phyloP scores from a whole-genome alignment of 2,329 filamentous ascomycete species.

The Neofusicoccum cordaticola region DNA sequence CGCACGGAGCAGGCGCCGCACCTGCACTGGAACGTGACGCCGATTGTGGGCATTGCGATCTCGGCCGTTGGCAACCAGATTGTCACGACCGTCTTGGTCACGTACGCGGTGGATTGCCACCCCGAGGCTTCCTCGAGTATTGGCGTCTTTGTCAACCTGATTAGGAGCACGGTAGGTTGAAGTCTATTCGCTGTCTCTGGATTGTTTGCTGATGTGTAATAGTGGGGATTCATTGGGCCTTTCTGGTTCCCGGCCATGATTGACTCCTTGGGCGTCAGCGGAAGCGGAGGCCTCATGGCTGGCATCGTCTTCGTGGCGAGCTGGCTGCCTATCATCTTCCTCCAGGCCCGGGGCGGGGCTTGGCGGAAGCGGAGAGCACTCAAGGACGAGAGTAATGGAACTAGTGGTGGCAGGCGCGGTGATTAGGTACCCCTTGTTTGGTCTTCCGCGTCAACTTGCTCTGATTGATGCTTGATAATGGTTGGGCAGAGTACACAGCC shows the following conservation, averaged over 20 bases:
- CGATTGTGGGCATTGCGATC: slow-evolving; percentile 53
- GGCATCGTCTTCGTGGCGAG: slow-evolving; percentile 27
- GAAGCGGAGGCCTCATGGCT: slow-evolving; percentile 37
- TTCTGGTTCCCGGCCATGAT: slow-evolving; percentile 45
- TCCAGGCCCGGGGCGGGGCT: slow-evolving; percentile 20
- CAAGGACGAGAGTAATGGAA: not conserved
- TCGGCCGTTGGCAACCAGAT: slow-evolving; percentile 58
- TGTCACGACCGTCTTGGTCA: slow-evolving; percentile 59
- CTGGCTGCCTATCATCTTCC: slow-evolving; percentile 25
- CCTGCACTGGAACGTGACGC: slow-evolving; percentile 55
- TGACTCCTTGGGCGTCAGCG: slow-evolving; percentile 30
- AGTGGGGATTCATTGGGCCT: slow-evolving; percentile 42
- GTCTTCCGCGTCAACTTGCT: not conserved
- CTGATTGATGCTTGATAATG: not conserved
- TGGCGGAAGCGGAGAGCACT: slow-evolving; percentile 11
- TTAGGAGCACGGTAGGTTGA: slow-evolving; percentile 42
- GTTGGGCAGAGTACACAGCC: not conserved
- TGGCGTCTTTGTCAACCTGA: slow-evolving; percentile 58
- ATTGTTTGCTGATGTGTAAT: not conserved
- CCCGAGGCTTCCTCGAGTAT: slow-evolving; percentile 52
- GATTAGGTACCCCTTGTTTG: not conserved
- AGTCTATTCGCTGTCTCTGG: not conserved
- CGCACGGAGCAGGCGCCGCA: slow-evolving; percentile 45
- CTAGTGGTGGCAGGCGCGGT: not conserved
- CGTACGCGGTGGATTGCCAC: slow-evolving; percentile 60